Base-by-base conservation (phyloP, 2,329 filamentous ascomycete species). In the Fusarium sterilihyphosum region DNA sequence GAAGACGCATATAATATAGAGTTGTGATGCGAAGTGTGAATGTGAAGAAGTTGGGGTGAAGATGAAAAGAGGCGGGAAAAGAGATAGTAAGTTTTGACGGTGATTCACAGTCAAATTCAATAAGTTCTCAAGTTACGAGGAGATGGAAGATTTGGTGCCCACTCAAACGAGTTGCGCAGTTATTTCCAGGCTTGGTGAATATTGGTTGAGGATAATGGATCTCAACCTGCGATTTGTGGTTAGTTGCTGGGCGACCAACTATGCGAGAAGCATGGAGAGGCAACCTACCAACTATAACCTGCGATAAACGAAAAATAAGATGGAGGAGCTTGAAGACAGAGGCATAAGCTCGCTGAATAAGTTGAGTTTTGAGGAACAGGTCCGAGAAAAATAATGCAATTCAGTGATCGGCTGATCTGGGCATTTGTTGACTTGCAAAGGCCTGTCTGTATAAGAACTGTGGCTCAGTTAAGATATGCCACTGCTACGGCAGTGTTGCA, bases 171-270 rank as follows among this genome's bases (percentile, higher is more conserved):
- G 40, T 56, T 54, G 29, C 46, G 33, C 22, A 33, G 41, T 43
- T 73, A 22, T 73, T 35, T 61, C 56, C 33, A 35, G 49, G 24
- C 29, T 33, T 46, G 26, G 47, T 53, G 38, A 56, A 57, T 60
- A 43, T 54, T 63, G 50, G 54, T 56, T 40, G 54, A 50, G 37
- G 41, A 53, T n/a, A 50, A 37, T 18, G 38, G 44, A 40, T 31
- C 43, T 59, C 56, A 38, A 35, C n/a, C 43, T 67, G 65, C 26
- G 43, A 65, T 60, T 56, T 54, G 37, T 50, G 31, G 65, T 67
- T 57, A 67, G 70, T 74, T 73, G 71, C 71, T 68, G 71, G 71
- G 70, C 70, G 70, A 73, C 70, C 57, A 26, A 50, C 33, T 46
- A 58, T 46, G 59, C n/a, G 47, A 59, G 56, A 65, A 40, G 53